Evolutionary conservation across 1,284 basidiomycete species (phyloP).

Genomic region (Pseudozyma tsukubaensis): DNA sequence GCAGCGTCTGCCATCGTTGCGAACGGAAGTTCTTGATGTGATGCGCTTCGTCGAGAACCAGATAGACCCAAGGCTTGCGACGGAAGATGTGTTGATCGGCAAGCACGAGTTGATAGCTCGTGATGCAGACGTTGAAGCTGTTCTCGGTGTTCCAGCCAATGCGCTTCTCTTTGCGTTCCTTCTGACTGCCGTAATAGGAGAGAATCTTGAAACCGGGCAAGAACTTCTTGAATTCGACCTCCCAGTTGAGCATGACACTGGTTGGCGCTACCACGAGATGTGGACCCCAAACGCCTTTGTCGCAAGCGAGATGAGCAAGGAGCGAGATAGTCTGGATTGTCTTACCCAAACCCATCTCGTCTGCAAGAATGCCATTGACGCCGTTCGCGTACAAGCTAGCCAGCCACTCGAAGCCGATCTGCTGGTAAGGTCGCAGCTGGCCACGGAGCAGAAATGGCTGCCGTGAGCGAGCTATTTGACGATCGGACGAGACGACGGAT

Average conservation of each 20-base stretch:
- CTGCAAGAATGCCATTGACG: slow-evolving; percentile 89
- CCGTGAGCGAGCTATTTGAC: slow-evolving; percentile 64
- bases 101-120: slow-evolving; percentile 89
- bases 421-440: slow-evolving; percentile 90
- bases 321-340: slow-evolving; percentile 96
- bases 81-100: slow-evolving; percentile 94
- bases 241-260: slow-evolving; percentile 95
- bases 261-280: slow-evolving; percentile 96
- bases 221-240: slow-evolving; percentile 99
- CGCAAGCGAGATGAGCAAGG: slow-evolving; percentile 91
- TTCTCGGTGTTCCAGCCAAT: slow-evolving; percentile 94
- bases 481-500: slow-evolving; percentile 69
- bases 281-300: slow-evolving; percentile 94
- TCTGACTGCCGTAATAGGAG: slow-evolving; percentile 90
- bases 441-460: slow-evolving; percentile 87
- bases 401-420: slow-evolving; percentile 93
- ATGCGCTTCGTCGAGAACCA: slow-evolving; percentile 95
- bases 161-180: slow-evolving; percentile 90
- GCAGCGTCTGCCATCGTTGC: slow-evolving; percentile 91
- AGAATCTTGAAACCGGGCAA: slow-evolving; percentile 91
- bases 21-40: slow-evolving; percentile 99
- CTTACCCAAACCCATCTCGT: slow-evolving; percentile 77
- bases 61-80: slow-evolving; percentile 94
- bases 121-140: slow-evolving; percentile 94
- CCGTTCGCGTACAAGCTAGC: slow-evolving; percentile 86